phyloP scores from a whole-genome alignment of 192 early-diverging fungal genomes.

The Coemansia sp. region DNA sequence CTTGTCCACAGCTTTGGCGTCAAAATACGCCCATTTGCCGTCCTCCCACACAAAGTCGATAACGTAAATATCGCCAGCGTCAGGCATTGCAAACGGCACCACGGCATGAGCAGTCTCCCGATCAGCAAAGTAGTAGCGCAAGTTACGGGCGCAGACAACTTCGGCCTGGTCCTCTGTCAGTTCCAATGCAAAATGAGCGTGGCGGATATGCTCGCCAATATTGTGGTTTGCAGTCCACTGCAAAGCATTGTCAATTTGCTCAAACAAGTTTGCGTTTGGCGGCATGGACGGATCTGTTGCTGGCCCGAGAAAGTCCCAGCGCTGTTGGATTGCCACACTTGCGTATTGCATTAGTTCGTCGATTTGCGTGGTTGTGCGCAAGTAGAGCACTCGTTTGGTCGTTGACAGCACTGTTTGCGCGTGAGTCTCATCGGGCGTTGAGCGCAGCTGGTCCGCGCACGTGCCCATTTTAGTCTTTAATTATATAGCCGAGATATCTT shows the following conservation, averaged over 20 bases:
- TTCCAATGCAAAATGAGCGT: constrained; percentile 35
- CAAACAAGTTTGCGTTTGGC: constrained; percentile 2
- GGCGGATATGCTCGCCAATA: constrained; percentile 33
- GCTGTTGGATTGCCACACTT: constrained; percentile 25
- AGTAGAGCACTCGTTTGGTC: constrained; percentile 19
- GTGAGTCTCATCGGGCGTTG: not conserved
- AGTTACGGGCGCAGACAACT: constrained; percentile 10
- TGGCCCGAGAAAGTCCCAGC: constrained; percentile 52
- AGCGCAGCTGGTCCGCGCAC: not conserved
- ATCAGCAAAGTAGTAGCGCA: constrained; percentile 16
- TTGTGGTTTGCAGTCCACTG: constrained; percentile 13
- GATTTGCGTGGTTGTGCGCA: constrained; percentile 42
- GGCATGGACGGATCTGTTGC: not conserved
- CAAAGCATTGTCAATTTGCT: constrained; percentile 20
- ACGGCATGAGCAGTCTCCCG: constrained; percentile 13
- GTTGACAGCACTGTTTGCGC: constrained; percentile 3
- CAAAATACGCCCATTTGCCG: constrained; percentile 32
- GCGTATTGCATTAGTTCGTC: constrained; percentile 31
- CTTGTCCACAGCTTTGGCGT: not conserved
- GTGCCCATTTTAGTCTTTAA: constrained; percentile 4
- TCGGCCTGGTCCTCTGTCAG: constrained; percentile 47
- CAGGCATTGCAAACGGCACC: constrained; percentile 23
- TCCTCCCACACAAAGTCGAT: constrained; percentile 32
- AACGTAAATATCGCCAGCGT: not conserved
- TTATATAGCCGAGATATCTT: not conserved